Percentiles rank a stretch among this genome's conserved stretches.
Evolutionary conservation across 2,329 filamentous ascomycete genomes (phyloP).

Genomic region (Ilyonectria destructans): DNA sequence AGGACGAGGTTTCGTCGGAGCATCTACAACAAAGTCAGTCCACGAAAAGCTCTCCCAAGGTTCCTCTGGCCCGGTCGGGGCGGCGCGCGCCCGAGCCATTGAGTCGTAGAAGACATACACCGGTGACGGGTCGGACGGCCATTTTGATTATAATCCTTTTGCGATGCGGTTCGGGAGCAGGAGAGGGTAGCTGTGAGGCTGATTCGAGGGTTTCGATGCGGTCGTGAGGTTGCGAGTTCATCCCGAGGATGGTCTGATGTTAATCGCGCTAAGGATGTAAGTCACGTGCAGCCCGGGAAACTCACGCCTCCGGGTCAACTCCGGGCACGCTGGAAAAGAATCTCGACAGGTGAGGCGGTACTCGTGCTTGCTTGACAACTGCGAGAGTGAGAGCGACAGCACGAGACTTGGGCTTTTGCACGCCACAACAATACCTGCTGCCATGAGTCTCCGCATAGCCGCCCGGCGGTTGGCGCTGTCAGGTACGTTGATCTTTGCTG

Average conservation of each 20-base stretch:
- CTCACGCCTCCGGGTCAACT: conserved; percentile 44
- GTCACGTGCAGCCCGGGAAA: conserved; percentile 42
- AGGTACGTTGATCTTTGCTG: conserved; percentile 63
- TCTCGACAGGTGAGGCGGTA: conserved; percentile 36
- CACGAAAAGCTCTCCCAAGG: conserved; percentile 44
- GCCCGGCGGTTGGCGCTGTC: conserved; percentile 73
- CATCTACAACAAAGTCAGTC: conserved; percentile 66
- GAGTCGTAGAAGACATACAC: conserved; percentile 64
- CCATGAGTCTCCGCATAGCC: conserved; percentile 78
- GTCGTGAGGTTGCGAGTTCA: conserved; percentile 49
- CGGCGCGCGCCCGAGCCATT: conserved; percentile 50
- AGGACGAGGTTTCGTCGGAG: conserved; percentile 73
- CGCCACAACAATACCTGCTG: conserved; percentile 41
- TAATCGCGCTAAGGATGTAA: conserved; percentile 52
- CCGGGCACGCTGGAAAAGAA: conserved; percentile 49
- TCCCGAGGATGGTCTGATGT: conserved; percentile 54
- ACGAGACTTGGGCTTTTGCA: conserved; percentile 44
- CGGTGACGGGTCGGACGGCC: conserved; percentile 72
- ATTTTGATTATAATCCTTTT: conserved; percentile 59
- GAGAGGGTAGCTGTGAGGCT: conserved; percentile 42
- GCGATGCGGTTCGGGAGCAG: conserved; percentile 41
- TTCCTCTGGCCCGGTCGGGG: conserved; percentile 41
- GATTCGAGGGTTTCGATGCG: conserved; percentile 45
- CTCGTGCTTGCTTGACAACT: conserved; percentile 33
- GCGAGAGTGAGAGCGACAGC: conserved; percentile 33